Evolutionary conservation across 2,329 filamentous ascomycete species (phyloP).

Genomic region (Colletotrichum simmondsii): DNA sequence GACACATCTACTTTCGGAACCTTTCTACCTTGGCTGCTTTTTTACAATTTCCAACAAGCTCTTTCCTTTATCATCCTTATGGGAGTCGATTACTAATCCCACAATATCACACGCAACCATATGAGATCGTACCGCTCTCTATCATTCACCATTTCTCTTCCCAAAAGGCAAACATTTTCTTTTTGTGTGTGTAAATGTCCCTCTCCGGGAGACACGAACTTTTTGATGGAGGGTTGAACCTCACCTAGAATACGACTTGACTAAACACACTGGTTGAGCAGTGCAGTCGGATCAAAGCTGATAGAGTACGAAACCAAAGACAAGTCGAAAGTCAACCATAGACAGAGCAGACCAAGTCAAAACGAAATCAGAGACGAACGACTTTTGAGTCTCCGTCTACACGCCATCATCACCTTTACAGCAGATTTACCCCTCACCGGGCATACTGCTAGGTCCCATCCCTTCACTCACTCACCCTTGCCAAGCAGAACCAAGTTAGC

Average conservation of each 20-base stretch:
- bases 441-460: neutral
- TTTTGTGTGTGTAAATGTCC: no score
- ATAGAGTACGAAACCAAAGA: neutral
- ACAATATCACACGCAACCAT: neutral
- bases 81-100: neutral
- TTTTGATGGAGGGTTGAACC: neutral
- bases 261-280: neutral
- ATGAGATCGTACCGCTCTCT: no score
- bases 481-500: constrained; percentile 76
- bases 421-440: constrained; percentile 27
- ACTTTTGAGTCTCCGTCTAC: neutral
- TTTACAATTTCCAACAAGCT: neutral
- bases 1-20: neutral
- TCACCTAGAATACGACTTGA: neutral
- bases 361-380: neutral
- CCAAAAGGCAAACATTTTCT: no score
- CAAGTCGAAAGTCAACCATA: neutral
- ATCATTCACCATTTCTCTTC: no score
- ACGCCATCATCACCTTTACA: neutral
- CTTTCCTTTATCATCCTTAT: neutral
- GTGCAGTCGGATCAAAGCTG: neutral
- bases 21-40: neutral
- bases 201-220: neutral
- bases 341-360: neutral
- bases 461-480: constrained; percentile 1